These are phyloP conservation scores for Amanita polypyramis DNA, from an alignment of 768 basidiomycete species.

Conservation along the genomic window DNA sequence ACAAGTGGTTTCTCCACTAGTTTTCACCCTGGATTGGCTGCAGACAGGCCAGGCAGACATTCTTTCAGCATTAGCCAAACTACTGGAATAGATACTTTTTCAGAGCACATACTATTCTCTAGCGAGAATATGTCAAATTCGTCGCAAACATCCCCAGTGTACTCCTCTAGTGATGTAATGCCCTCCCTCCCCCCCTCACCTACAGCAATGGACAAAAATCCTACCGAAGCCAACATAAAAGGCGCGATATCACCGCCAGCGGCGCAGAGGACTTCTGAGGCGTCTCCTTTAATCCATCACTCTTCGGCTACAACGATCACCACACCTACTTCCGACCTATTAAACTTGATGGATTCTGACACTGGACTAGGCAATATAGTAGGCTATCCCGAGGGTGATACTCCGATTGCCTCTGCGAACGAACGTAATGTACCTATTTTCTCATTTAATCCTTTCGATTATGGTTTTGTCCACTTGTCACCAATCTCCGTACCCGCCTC, in stretches of 20 bases:
- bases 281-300: background rate
- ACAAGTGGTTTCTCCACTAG: background rate
- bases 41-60: background rate
- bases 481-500: slow-evolving; percentile 17
- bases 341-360: background rate
- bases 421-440: slow-evolving; percentile 9
- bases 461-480: slow-evolving; percentile 31
- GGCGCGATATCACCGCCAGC: background rate
- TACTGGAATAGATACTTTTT: background rate
- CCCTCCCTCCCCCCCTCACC: background rate
- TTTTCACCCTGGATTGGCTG: background rate
- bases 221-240: background rate
- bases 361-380: background rate
- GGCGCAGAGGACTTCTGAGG: background rate
- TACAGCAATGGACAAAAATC: background rate
- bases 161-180: background rate
- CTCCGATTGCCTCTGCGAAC: slow-evolving; percentile 7
- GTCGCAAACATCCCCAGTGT: too few relatives aligned
- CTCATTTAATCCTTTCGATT: slow-evolving; percentile 30
- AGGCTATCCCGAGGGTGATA: too few relatives aligned
- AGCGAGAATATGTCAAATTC: too few relatives aligned
- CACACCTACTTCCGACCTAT: too few relatives aligned
- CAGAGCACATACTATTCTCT: too few relatives aligned
- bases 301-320: slow-evolving; percentile 6
- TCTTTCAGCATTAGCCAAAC: background rate